Base-by-base conservation (phyloP, 2,329 filamentous ascomycete genomes). In the Aspergillus amoenus region DNA sequence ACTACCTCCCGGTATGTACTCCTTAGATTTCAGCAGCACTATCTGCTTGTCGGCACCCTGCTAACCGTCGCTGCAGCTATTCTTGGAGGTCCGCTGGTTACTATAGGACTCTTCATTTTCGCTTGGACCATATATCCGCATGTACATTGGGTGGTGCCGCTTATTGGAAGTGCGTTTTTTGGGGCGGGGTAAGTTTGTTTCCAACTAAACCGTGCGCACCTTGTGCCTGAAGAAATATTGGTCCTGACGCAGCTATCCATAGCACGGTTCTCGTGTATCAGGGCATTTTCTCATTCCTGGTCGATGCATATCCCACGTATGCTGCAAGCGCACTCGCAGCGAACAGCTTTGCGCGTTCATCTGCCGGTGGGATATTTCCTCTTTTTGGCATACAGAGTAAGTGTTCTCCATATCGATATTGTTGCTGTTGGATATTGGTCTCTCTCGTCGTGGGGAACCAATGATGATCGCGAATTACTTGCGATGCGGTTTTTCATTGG, bases 221-320 rank as follows among this genome's bases (percentile, higher is more conserved):
- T 13, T 47, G 52, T 34, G 9, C 44, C 24, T 43, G 21, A 37
- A 48, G 32, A 30, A 37, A 11, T 30, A 43, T 45, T 42, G 18
- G 24, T 18, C 17, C 52, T 58, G 32, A 59, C 27, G 30, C 11
- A 22, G 56, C 9, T 30, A 46, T 57, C 62, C 27, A 30, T 68
- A 91, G 89, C 52, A 88, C 85, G 53, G 83, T 96, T 59, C 83
- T 95, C 57, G 85, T 89, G 30, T 97, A 91, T 74, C 88, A 85
- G 56, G 91, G 91, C 52, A 85, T 95, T 63, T 96, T 96, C 73
- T 95, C 91, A 12, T 96, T 95, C 76, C 78, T 95, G 62, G 91
- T 93, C 11, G 84, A 88, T 67, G 78, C 76, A 13, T 80, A 78
- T 67, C 77, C 78, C 3, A 67, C 75, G 17, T 79, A 77, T 65